phyloP scores from a whole-genome alignment of 108 stramenopile species.

The Cyclotella kingstonii region DNA sequence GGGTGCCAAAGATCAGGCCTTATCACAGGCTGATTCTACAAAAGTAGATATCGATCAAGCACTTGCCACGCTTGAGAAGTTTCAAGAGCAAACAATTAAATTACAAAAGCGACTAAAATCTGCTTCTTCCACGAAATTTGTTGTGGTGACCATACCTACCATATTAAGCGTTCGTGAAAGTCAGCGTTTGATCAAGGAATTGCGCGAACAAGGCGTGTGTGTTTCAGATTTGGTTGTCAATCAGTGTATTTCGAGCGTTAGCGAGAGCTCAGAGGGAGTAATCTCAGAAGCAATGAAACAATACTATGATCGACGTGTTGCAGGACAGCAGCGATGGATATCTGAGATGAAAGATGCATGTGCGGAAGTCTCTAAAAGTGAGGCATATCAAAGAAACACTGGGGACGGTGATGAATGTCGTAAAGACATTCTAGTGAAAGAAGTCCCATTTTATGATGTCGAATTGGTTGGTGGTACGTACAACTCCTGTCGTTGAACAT shows the following conservation, averaged over 20 bases:
- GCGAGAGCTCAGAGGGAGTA: conserved; percentile 4
- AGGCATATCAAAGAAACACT: conserved; percentile 63
- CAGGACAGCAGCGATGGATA: conserved; percentile 77
- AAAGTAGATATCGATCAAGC: conserved; percentile 73
- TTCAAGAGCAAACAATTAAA: conserved; percentile 57
- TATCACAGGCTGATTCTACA: conserved; percentile 1
- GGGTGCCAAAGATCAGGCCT: conserved; percentile 44
- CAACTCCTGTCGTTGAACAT: too few relatives aligned
- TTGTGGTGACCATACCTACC: conserved; percentile 92
- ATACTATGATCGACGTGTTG: conserved; percentile 73
- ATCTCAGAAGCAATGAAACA: conserved; percentile 49
- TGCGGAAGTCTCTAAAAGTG: conserved; percentile 60
- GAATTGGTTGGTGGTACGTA: conserved; percentile 85
- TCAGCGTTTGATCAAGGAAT: conserved; percentile 70
- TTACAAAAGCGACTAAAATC: conserved; percentile 55
- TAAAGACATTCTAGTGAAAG: conserved; percentile 55
- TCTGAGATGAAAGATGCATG: conserved; percentile 58
- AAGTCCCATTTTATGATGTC: conserved; percentile 82
- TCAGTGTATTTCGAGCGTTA: conserved; percentile 73
- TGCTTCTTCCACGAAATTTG: conserved; percentile 60
- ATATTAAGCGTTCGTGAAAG: conserved; percentile 81
- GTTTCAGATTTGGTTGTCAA: conserved; percentile 82
- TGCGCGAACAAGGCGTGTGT: conserved; percentile 59
- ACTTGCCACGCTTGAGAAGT: conserved; percentile 62
- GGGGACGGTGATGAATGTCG: conserved; percentile 13